A percentile compares a stretch with the other conserved stretches of the same genome.
These are phyloP conservation scores for Rehmannia glutinosa DNA, from an alignment of 257 asterid genomes.

Conservation along the genomic window DNA sequence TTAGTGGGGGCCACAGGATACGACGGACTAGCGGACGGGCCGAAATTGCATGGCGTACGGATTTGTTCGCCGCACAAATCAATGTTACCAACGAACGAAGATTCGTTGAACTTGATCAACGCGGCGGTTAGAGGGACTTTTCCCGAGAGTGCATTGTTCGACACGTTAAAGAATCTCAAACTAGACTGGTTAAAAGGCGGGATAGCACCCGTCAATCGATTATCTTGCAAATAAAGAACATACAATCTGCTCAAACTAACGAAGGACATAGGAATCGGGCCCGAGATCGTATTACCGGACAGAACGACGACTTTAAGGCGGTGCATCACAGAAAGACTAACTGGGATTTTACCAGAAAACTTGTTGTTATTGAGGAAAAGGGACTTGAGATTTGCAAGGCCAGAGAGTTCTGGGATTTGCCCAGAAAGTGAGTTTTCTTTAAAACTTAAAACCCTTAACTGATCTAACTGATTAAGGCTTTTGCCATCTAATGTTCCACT, in stretches of 20 bases:
- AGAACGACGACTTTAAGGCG: constrained; percentile 66
- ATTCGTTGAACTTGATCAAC: constrained; percentile 44
- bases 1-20: constrained; percentile 27
- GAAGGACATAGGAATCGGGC: constrained; percentile 52
- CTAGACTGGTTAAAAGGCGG: constrained; percentile 65
- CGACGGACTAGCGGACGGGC: constrained; percentile 54
- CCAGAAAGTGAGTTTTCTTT: constrained; percentile 71
- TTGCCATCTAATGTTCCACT: constrained; percentile 58
- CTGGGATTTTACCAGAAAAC: constrained; percentile 64
- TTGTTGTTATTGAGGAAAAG: constrained; percentile 63
- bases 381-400: constrained; percentile 70
- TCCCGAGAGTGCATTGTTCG: constrained; percentile 65
- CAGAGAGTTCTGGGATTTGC: constrained; percentile 57
- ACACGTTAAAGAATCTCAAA: constrained; percentile 74
- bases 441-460: constrained; percentile 77
- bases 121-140: constrained; percentile 50
- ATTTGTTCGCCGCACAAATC: constrained; percentile 56
- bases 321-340: constrained; percentile 46
- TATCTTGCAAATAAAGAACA: constrained; percentile 64
- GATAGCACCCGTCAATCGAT: constrained; percentile 54
- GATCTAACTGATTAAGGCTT: constrained; percentile 71
- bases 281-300: constrained; percentile 52
- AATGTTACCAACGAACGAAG: constrained; percentile 52
- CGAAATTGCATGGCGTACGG: constrained; percentile 29
- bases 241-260: constrained; percentile 44